Base-by-base conservation (phyloP, 345 rosid species). In the Moringa oleifera region DNA sequence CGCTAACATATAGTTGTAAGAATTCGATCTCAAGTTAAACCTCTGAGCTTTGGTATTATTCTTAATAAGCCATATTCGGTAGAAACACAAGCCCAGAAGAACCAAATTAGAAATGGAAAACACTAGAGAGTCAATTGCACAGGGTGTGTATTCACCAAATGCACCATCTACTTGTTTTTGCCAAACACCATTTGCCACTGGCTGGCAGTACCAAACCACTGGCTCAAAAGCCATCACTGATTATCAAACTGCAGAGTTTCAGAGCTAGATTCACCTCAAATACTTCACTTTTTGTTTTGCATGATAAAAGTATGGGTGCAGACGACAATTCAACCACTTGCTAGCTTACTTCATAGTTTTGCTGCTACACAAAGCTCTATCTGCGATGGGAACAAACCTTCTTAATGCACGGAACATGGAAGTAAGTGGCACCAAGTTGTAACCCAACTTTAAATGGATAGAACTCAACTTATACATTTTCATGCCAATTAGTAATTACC, bases 171-270 rank as follows among this genome's bases (percentile, higher is more conserved):
- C 89, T 31, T 67, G 59, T 62, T 70, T 80, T 19, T 74, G 76
- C 96, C 98, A 88, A 66, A 79, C 59, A 41, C 90, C 92, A 52
- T 81, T 70, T 19, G 75, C 60, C 74, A 70, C 73, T n/a, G 98
- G 98, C 45, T 65, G 77, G 66, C 98, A 93, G 37, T 83, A 90
- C 98, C 96, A 93, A 65, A 31, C 75, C 78, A 88, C 64, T 1
- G 85, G 89, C 65, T 70, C 68, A 68, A 84, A 79, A 0, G 71
- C 94, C 97, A 90, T 93, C 31, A 50, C 56, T 52, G 19, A 41
- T 28, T 67, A 67, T 65, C 64, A 58, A 61, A 33, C 75, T 67
- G 59, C 51, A 62, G 25, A 41, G 23, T 23, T 45, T 55, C 55
- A 50, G 9, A 59, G 59, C 22, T 5, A 13, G 47, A 59, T 17